phyloP scores from a whole-genome alignment of 768 basidiomycete genomes.

The Bullera alba region DNA sequence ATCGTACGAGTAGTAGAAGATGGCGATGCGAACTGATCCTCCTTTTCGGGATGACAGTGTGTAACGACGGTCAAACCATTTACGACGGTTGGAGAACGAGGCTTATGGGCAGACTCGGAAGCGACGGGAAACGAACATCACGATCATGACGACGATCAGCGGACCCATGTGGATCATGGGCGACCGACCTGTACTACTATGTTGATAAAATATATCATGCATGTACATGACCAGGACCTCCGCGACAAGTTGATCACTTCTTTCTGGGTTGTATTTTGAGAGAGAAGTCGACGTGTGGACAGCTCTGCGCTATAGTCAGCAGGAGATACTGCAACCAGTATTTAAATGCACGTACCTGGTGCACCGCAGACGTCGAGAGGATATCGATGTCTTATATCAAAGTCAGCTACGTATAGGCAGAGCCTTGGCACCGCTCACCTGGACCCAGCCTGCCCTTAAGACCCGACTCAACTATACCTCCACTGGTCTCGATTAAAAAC shows the following conservation, averaged over 20 bases:
- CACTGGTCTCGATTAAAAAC: conserved; percentile 88
- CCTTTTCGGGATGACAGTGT: no score
- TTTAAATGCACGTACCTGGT: conserved; percentile 23
- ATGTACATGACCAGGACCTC: no score
- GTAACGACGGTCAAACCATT: no score
- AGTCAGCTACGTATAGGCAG: neutral
- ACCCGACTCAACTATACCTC: conserved; percentile 86
- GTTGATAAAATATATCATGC: no score
- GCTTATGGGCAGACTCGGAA: no score
- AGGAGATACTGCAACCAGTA: neutral
- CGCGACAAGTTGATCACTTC: conserved; percentile 8
- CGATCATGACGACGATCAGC: no score
- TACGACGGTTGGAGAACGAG: no score
- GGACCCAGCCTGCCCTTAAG: conserved; percentile 71
- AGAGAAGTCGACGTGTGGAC: conserved; percentile 91
- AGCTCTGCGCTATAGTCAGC: conserved; percentile 55
- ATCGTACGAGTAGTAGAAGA: no score
- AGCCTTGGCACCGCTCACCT: conserved; percentile 54
- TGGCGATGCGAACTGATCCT: no score
- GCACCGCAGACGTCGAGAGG: conserved; percentile 54
- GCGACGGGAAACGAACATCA: no score
- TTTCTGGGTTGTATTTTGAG: conserved; percentile 71
- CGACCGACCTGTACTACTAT: no score
- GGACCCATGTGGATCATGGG: no score
- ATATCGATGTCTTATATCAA: conserved; percentile 74